These are phyloP conservation scores for Ensete glaucum DNA, from an alignment of 176 grass and related monocot genomes.

Conservation along the genomic window DNA sequence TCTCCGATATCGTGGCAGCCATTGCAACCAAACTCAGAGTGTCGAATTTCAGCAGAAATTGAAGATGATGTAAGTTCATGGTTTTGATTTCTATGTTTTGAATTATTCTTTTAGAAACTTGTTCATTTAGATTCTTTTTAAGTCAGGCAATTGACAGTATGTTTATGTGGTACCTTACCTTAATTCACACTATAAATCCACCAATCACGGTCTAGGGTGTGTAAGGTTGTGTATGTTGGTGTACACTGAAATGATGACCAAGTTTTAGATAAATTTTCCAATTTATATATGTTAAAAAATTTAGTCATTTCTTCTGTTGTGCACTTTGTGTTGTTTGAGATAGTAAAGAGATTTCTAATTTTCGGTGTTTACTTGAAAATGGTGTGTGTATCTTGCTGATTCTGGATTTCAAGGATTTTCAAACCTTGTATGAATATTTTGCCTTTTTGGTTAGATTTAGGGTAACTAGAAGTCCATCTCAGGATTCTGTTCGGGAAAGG, in stretches of 20 bases:
- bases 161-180: background rate
- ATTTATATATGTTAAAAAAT: background rate
- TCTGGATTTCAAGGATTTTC: too few relatives aligned
- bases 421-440: too few relatives aligned
- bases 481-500: too few relatives aligned
- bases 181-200: too few relatives aligned
- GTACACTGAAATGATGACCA: too few relatives aligned
- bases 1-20: background rate
- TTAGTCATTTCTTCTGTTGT: background rate
- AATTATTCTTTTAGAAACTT: background rate
- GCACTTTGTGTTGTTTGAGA: background rate
- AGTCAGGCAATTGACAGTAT: background rate
- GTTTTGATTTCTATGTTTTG: background rate
- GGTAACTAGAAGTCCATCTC: too few relatives aligned
- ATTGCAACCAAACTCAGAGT: slow-evolving; percentile 26
- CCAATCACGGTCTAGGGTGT: too few relatives aligned
- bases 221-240: too few relatives aligned
- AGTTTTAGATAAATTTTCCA: too few relatives aligned
- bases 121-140: background rate
- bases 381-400: too few relatives aligned
- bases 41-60: slow-evolving; percentile 29
- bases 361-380: background rate
- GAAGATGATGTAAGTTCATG: slow-evolving; percentile 53
- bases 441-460: too few relatives aligned
- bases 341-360: background rate